Conservation (phyloP, 2,329 filamentous ascomycete genomes). For the Aspergillus tubingensis region DNA sequence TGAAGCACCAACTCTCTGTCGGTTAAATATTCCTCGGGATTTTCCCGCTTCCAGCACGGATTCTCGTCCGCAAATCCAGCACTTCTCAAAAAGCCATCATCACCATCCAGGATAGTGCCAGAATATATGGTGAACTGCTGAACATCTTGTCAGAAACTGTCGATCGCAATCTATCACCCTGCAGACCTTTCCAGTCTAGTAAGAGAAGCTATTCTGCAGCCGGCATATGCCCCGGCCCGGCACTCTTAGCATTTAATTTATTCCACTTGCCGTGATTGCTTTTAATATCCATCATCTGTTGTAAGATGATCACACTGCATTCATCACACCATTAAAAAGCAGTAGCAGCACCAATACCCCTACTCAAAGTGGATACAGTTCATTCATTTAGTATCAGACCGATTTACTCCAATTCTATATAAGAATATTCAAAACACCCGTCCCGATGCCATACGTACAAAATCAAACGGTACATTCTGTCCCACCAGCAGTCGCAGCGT, state of each 20-base stretch:
- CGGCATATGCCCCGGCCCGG: too few relatives aligned
- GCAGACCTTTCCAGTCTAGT: too few relatives aligned
- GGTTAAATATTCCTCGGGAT: constrained; percentile 17
- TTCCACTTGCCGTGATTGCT: too few relatives aligned
- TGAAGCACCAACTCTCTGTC: not conserved
- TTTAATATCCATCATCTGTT: too few relatives aligned
- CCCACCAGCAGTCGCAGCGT: constrained; percentile 76
- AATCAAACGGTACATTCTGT: constrained; percentile 85
- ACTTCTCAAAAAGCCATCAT: too few relatives aligned
- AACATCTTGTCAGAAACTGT: not conserved
- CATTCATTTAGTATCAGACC: not conserved
- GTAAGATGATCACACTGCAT: too few relatives aligned
- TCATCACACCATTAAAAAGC: too few relatives aligned
- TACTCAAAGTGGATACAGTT: too few relatives aligned
- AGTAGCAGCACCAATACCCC: too few relatives aligned
- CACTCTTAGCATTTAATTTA: too few relatives aligned
- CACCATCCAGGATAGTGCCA: not conserved
- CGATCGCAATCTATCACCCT: not conserved
- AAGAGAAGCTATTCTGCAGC: too few relatives aligned
- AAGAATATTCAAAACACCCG: constrained; percentile 47
- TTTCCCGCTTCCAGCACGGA: constrained; percentile 24
- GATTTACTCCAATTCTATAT: too few relatives aligned
- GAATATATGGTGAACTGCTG: not conserved
- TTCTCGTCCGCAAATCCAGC: constrained; percentile 8
- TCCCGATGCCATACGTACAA: constrained; percentile 72